Evolutionary conservation across 1,284 basidiomycete species (phyloP).

Genomic region (Trichosporon asahii): DNA sequence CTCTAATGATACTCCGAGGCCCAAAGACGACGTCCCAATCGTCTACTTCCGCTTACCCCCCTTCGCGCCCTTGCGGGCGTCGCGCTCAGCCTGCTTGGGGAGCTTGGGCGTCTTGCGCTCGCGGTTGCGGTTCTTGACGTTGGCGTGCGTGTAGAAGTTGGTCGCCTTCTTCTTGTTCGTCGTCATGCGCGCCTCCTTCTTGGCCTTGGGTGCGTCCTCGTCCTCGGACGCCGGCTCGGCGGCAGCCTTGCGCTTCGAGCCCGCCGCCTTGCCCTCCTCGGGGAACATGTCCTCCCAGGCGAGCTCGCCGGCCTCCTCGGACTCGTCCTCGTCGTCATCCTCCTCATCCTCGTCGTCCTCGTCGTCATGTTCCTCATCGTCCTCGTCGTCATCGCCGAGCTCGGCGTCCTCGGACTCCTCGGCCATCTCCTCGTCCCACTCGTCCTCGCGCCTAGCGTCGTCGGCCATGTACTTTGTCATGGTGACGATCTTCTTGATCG

Average conservation of each 20-base stretch:
- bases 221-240: conserved; percentile 31
- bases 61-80: background rate
- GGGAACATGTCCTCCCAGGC: conserved; percentile 76
- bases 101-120: conserved; percentile 47
- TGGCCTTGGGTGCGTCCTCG: conserved; percentile 27
- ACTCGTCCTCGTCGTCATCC: conserved; percentile 31
- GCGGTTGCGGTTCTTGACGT: conserved; percentile 80
- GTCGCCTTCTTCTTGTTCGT: conserved; percentile 88
- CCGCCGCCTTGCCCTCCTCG: conserved; percentile 46
- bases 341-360: conserved; percentile 56
- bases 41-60: conserved; percentile 16
- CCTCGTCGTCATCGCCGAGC: conserved; percentile 57
- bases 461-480: conserved; percentile 56
- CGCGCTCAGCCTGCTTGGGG: conserved; percentile 27
- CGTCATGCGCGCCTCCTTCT: conserved; percentile 75
- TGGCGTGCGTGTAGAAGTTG: conserved; percentile 84
- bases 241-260: conserved; percentile 28
- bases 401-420: conserved; percentile 50
- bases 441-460: conserved; percentile 49
- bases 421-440: conserved; percentile 43
- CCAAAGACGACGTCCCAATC: background rate
- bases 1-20: background rate
- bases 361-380: conserved; percentile 55
- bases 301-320: conserved; percentile 61
- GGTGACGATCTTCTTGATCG: conserved; percentile 58